Percentiles rank a stretch among this genome's conserved stretches.
These are phyloP conservation scores for Pseudopithomyces maydicus DNA, from an alignment of 2,329 filamentous ascomycete genomes.

Conservation along the genomic window DNA sequence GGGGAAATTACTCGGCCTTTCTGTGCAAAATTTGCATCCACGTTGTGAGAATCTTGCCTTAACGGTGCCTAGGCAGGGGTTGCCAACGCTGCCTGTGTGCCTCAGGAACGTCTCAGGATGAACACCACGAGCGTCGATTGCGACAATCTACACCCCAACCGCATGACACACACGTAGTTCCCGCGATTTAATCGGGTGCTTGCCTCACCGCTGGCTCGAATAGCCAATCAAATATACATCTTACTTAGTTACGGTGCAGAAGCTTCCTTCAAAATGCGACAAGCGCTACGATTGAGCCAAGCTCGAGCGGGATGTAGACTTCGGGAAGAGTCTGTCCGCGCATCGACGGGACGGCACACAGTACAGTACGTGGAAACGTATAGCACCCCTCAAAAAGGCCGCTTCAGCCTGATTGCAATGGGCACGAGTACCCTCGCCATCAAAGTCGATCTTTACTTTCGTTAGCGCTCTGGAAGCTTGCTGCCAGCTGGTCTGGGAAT, in stretches of 20 bases:
- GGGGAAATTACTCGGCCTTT: background rate
- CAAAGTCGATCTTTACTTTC: conserved; percentile 16
- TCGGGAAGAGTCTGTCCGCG: background rate
- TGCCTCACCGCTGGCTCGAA: background rate
- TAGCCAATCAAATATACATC: background rate
- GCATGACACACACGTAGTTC: background rate
- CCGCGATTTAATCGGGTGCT: background rate
- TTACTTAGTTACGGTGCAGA: background rate
- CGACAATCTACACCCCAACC: background rate
- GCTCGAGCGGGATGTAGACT: background rate
- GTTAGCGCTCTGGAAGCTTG: conserved; percentile 32
- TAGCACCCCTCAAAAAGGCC: background rate
- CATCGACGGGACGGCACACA: background rate
- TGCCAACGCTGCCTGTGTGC: background rate
- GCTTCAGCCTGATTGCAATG: conserved; percentile 14
- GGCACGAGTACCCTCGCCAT: conserved; percentile 1
- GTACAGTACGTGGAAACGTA: background rate
- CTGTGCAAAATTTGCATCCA: too few species aligned
- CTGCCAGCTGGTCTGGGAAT: conserved; percentile 31
- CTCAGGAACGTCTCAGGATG: conserved; percentile 15
- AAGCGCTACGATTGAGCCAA: background rate
- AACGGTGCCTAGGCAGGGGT: conserved; percentile 1
- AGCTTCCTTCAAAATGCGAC: background rate
- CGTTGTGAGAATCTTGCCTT: background rate
- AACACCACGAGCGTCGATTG: background rate